A percentile compares a stretch with the other conserved stretches of the same genome.
Evolutionary conservation across 2,329 filamentous ascomycete species (phyloP).

Genomic region (Colletotrichum costaricense): DNA sequence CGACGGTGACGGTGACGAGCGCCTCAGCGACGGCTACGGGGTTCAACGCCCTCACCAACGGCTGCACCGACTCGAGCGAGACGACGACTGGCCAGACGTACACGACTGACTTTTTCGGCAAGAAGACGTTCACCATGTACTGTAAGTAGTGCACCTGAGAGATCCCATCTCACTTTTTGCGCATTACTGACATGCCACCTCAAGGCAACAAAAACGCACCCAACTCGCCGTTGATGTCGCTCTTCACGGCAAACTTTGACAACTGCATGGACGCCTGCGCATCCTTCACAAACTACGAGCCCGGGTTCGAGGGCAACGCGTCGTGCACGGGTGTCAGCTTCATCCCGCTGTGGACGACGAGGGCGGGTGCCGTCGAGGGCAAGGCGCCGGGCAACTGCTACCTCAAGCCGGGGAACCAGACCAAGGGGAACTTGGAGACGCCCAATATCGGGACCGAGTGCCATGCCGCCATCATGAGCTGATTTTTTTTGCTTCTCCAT

Average conservation of each 20-base stretch:
- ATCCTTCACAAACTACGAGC: constrained; percentile 40
- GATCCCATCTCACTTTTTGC: neutral
- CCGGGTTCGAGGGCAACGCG: constrained; percentile 34
- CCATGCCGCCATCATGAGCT: constrained; percentile 47
- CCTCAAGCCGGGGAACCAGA: constrained; percentile 53
- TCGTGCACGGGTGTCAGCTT: constrained; percentile 50
- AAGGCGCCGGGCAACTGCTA: constrained; percentile 58
- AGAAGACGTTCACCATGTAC: constrained; percentile 52
- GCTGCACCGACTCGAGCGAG: constrained; percentile 50
- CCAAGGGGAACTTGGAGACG: constrained; percentile 40
- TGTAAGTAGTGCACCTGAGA: constrained; percentile 40
- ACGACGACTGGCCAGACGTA: constrained; percentile 52
- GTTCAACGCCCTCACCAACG: constrained; percentile 49
- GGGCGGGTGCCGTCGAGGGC: constrained; percentile 44
- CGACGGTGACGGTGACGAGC: constrained; percentile 29
- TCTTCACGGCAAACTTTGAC: constrained; percentile 56
- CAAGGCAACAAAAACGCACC: constrained; percentile 52
- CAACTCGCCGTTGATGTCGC: constrained; percentile 48
- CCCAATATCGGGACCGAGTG: constrained; percentile 48
- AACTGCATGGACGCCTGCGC: constrained; percentile 62
- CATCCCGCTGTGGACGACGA: constrained; percentile 56
- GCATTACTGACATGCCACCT: neutral
- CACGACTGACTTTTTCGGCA: constrained; percentile 50
- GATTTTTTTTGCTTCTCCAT: neutral
- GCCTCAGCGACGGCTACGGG: constrained; percentile 42